These are phyloP conservation scores for Neobulgaria alba DNA, from an alignment of 2,329 filamentous ascomycete species.

Conservation along the genomic window DNA sequence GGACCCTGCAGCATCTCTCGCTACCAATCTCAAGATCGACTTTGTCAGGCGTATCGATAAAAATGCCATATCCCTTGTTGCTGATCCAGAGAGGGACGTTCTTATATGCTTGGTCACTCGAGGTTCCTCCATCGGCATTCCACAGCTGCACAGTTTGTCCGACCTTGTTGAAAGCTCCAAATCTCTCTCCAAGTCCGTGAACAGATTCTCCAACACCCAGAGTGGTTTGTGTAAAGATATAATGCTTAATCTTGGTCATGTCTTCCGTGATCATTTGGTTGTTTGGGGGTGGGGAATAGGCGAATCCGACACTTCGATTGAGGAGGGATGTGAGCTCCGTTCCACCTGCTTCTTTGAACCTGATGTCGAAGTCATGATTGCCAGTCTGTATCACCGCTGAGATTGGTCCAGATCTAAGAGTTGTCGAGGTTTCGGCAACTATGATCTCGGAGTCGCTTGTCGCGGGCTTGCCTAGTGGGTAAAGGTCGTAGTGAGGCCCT, in stretches of 20 bases:
- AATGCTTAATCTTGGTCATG: slow-evolving; percentile 43
- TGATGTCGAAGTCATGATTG: slow-evolving; percentile 45
- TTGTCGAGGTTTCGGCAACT: slow-evolving; percentile 37
- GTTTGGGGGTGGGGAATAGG: slow-evolving; percentile 44
- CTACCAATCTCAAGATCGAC: slow-evolving; percentile 68
- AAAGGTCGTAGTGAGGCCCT: slow-evolving; percentile 51
- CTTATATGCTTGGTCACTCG: slow-evolving; percentile 64
- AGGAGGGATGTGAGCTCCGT: slow-evolving; percentile 46
- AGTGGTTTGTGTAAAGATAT: slow-evolving; percentile 48
- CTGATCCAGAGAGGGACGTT: slow-evolving; percentile 63
- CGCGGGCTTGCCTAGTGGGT: slow-evolving; percentile 40
- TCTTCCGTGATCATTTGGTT: slow-evolving; percentile 46
- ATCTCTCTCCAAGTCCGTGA: slow-evolving; percentile 68
- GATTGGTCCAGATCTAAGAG: slow-evolving; percentile 41
- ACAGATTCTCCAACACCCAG: slow-evolving; percentile 55
- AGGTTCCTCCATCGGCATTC: slow-evolving; percentile 57
- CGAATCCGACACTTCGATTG: slow-evolving; percentile 47
- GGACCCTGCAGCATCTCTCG: slow-evolving; percentile 62
- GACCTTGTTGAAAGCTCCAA: slow-evolving; percentile 69
- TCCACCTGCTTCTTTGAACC: slow-evolving; percentile 42
- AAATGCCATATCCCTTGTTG: slow-evolving; percentile 67
- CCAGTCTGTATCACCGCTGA: slow-evolving; percentile 42
- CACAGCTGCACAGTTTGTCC: slow-evolving; percentile 60
- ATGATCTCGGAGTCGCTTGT: slow-evolving; percentile 31
- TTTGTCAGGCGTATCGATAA: slow-evolving; percentile 61